A percentile compares a stretch with the other conserved stretches of the same genome.
Evolutionary conservation across 179 eudicot genomes (phyloP).

Genomic region (Beta lomatogona): DNA sequence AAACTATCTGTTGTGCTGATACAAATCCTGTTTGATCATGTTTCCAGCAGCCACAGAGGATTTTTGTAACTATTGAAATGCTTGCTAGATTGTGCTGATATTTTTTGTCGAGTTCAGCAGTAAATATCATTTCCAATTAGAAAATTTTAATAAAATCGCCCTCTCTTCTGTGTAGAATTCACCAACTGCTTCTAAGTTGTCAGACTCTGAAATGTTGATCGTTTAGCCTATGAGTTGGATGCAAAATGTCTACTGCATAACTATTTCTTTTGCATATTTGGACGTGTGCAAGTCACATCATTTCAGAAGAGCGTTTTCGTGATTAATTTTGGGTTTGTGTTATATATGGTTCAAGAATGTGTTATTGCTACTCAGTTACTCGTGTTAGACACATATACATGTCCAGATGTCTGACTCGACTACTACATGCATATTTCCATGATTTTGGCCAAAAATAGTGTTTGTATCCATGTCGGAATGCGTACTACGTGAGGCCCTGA

Average conservation of each 20-base stretch:
- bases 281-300: neutral
- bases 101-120: conserved; percentile 9
- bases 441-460: too few relatives aligned
- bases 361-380: too few relatives aligned
- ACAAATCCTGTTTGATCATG: neutral
- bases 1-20: conserved; percentile 22
- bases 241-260: neutral
- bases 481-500: too few relatives aligned
- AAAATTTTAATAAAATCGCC: neutral
- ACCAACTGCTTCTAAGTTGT: neutral
- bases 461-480: too few relatives aligned
- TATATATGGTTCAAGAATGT: neutral
- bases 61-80: conserved; percentile 28
- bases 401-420: too few relatives aligned
- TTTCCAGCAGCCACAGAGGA: conserved; percentile 16
- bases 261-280: neutral
- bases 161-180: neutral
- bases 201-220: neutral
- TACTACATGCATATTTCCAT: too few relatives aligned
- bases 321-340: neutral
- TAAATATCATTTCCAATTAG: conserved; percentile 11
- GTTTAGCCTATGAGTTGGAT: neutral
- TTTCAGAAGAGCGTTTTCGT: neutral
- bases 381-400: too few relatives aligned
- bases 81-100: conserved; percentile 18